Base-by-base conservation (phyloP, 1,139 yeast species). In the Geotrichum europaeum region DNA sequence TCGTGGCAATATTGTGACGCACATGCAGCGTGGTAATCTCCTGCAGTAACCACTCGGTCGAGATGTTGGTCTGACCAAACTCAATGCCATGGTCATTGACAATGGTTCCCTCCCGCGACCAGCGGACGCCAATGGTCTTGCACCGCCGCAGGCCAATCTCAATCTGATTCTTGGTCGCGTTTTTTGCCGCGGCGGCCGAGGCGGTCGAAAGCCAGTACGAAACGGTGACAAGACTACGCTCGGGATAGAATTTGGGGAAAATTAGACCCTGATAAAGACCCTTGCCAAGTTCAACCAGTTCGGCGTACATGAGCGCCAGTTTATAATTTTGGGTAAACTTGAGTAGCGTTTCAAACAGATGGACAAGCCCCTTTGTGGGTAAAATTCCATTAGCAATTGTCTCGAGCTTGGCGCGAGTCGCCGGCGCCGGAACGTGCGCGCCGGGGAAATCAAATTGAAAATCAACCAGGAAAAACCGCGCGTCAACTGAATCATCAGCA, bases 381-480 rank as follows among this genome's bases (percentile, higher is more conserved):
- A 90, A 76, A 24, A 82, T 78, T 47, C 78, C 80, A 72, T 90
- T 91, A 15, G 85, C 82, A 9, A 77, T 70, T 52, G 76, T 74
- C 68, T 86, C 91, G 50, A 87, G 71, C 67, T 80, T 76, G 57
- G 73, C 76, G 65, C 81, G 78, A 45, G 80, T 67, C 1, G 63
- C 62, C 1, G 81, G 76, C 5, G 77, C 65, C 4, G 69, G 62
- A 9, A 71, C 65, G 10, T 65, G 65, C 10, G 74, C 61, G 62
- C 74, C 69, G 59, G 69, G 63, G 68, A 73, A 70, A 59, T 68
- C 82, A 63, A 90, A 83, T 62, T 83, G 79, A 73, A 91, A 87
- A 70, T 89, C 95, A 43, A 94, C 88, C 69, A 85, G 86, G 63
- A 75, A 75, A 67, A 87, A 86, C 13, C 92, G 92, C 0, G 91